Evolutionary conservation across 345 rosid genomes (phyloP), one percentile per base, ranked within the genome.

Genomic region (Gossypium thurberi): DNA sequence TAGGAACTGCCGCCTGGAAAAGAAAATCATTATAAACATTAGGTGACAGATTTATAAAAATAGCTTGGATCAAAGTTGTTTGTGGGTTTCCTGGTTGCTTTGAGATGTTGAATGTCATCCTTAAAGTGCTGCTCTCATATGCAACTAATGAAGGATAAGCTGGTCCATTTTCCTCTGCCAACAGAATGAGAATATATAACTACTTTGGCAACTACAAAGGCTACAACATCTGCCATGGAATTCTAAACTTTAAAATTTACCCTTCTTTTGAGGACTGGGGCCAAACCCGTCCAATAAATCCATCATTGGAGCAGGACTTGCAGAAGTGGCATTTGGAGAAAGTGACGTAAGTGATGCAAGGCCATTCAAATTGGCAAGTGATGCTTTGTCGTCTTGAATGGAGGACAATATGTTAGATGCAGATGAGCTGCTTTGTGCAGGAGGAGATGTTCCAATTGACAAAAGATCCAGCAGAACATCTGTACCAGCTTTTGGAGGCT

Each of bases 1-100:
- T 95, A 28, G 99, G 99, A 78, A 95, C 99, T 74, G 99, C 99
- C 6, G 98, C 99, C 87, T 90, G 97, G 80, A 95, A 95, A 75
- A 88, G 75, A 81, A 95, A 95, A 82, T 92, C 96, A 18, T 93
- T 85, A 72, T 76, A 89, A 40, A 71, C 76, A 82, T 84, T 83
- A 23, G 87, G 74, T 57, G 96, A 88, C 84, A 88, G 78, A 80
- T 95, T 95, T 63, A 83, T 84, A 82, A 95, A 95, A 42, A 90
- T 86, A 26, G 97, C 98, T 74, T 77, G 81, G 73, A 95, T 85
- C 70, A 80, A 66, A 61, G 97, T 87, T 8, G 83, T 83, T 75
- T 91, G 94, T 0, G 87, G 90, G 71, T 84, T 91, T 75, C 83
- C 99, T 71, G 96, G 85, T 68, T 82, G 70, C 86, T 92, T 95